phyloP scores from a whole-genome alignment of 202 grass and related monocot genomes.

The Brachypodium distachyon region DNA sequence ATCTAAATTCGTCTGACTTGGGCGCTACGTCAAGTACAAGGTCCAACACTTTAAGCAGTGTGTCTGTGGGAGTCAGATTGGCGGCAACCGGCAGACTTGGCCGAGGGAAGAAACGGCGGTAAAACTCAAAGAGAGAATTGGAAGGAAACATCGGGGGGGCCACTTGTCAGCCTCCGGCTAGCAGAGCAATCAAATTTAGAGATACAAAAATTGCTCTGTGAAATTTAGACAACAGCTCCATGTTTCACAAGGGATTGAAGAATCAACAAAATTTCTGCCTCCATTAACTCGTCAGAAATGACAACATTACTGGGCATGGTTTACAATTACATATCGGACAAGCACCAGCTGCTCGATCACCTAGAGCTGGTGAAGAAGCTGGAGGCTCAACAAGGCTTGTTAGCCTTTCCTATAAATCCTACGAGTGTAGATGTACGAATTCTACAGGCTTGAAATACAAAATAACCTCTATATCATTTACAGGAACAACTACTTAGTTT shows the following conservation, averaged over 20 bases:
- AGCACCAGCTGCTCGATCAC: neutral
- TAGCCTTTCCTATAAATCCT: constrained; percentile 16
- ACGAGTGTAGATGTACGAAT: neutral
- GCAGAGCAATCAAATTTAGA: neutral
- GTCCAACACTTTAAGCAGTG: no score
- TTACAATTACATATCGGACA: constrained; percentile 13
- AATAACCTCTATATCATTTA: constrained; percentile 30
- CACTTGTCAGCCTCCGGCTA: neutral
- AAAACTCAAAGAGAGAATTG: neutral
- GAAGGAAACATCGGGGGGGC: neutral
- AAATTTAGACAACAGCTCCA: neutral
- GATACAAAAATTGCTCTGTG: neutral
- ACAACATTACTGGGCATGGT: neutral
- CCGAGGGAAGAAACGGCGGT: no score
- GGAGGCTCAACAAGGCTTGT: constrained; percentile 2
- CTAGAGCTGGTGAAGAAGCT: constrained; percentile 10
- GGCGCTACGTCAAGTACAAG: neutral
- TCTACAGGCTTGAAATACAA: constrained; percentile 19
- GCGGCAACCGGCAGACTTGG: neutral
- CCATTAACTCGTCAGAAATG: constrained; percentile 23
- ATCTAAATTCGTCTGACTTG: neutral
- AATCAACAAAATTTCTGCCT: constrained; percentile 19
- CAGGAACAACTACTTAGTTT: constrained; percentile 13
- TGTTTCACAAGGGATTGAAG: neutral
- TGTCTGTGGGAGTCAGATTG: no score